Base-by-base conservation (phyloP, 2,329 filamentous ascomycete species). In the Exophiala aquamarina region DNA sequence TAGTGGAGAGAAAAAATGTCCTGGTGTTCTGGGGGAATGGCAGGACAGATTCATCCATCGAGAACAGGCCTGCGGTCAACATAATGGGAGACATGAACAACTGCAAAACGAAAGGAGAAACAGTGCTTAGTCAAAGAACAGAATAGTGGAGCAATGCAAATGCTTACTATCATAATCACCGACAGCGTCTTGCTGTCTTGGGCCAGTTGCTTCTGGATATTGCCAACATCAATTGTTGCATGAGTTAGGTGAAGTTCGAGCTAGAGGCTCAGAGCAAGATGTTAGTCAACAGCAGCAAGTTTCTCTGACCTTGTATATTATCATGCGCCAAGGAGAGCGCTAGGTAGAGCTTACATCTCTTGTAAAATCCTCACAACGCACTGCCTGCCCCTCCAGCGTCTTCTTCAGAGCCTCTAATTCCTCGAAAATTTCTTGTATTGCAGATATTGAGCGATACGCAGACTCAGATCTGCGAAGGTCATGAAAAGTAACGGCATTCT, bases 51-150 rank as follows among this genome's bases (percentile, higher is more conserved):
- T 19, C 13, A 13, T 21, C 21, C 40, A 42, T 42, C 15, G 40
- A 42, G 17, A 42, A 42, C 4, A 42, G 14, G 17, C 26, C 32
- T 29, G 40, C 20, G 11, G 40, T 19, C 26, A 42, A 28, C 15
- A 28, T 28, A 11, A 42, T 9, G 9, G 40, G 40, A 11, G 40
- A 29, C 14, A 42, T 28, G 28, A 11, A 32, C 10, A 42, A 17
- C n/a, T n/a, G n/a, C n/a, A n/a, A n/a, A n/a, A n/a, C n/a, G n/a
- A n/a, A n/a, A n/a, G n/a, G n/a, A n/a, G n/a, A n/a, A n/a, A n/a
- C n/a, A n/a, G n/a, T n/a, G n/a, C n/a, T n/a, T n/a, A n/a, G n/a
- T n/a, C n/a, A n/a, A n/a, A n/a, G n/a, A n/a, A n/a, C n/a, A n/a
- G n/a, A n/a, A n/a, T n/a, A n/a, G n/a, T n/a, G n/a, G n/a, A n/a